Evolutionary conservation across 768 basidiomycete genomes (phyloP).

Genomic region (Xerocomus potaroensis): DNA sequence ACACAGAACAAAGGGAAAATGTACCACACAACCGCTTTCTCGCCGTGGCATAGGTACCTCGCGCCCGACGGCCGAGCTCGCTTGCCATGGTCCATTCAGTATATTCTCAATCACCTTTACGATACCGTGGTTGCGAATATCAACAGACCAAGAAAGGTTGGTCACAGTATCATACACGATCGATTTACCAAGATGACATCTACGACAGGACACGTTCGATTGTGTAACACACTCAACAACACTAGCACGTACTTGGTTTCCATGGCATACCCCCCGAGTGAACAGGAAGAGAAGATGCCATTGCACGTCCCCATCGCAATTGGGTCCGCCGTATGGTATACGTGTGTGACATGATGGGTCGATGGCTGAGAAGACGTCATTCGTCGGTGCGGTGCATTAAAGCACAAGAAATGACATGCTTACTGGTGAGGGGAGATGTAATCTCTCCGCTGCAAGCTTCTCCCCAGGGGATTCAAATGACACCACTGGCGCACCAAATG

Average conservation of each 20-base stretch:
- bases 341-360: slow-evolving; percentile 77
- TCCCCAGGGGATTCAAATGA: slow-evolving; percentile 91
- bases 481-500: slow-evolving; percentile 86
- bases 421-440: slow-evolving; percentile 87
- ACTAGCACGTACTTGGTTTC: slow-evolving; percentile 54
- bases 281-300: slow-evolving; percentile 76
- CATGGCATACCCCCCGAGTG: slow-evolving; percentile 85
- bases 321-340: slow-evolving; percentile 94
- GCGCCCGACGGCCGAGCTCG: slow-evolving; percentile 54
- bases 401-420: slow-evolving; percentile 17
- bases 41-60: slow-evolving; percentile 53
- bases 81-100: slow-evolving; percentile 65
- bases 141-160: slow-evolving; percentile 79
- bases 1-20: slow-evolving; percentile 18
- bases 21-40: slow-evolving; percentile 70
- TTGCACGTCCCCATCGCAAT: slow-evolving; percentile 89
- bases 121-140: slow-evolving; percentile 78
- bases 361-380: slow-evolving; percentile 56
- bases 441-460: slow-evolving; percentile 65
- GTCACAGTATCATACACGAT: slow-evolving; percentile 92
- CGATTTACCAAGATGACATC: slow-evolving; percentile 82
- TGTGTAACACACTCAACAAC: not conserved
- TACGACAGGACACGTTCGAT: slow-evolving; percentile 18
- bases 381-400: not conserved
- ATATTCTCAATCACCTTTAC: slow-evolving; percentile 73